phyloP scores from a whole-genome alignment of 176 grass and related monocot species.

The Echinochloa phyllopogon region DNA sequence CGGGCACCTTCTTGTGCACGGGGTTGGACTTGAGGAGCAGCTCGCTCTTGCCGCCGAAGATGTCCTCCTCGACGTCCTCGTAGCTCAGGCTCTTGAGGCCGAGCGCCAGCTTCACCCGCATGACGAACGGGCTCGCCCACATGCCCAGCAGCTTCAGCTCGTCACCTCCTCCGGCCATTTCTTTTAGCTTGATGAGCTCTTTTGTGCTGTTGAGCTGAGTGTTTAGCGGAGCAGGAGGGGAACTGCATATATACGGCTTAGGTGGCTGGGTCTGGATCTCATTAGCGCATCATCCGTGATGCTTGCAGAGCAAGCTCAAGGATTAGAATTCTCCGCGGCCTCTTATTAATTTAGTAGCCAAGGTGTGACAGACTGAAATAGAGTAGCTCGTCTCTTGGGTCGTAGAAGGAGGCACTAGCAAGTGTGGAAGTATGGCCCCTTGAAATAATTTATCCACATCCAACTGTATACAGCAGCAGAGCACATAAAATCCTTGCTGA shows the following conservation, averaged over 20 bases:
- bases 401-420: background rate
- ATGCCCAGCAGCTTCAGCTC: slow-evolving; percentile 56
- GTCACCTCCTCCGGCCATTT: slow-evolving; percentile 29
- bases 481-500: background rate
- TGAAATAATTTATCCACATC: background rate
- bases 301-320: background rate
- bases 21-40: slow-evolving; percentile 61
- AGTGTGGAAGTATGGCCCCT: background rate
- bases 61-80: slow-evolving; percentile 44
- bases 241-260: background rate
- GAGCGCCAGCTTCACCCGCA: slow-evolving; percentile 47
- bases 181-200: background rate
- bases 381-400: background rate
- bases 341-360: background rate
- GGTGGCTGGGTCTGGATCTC: background rate
- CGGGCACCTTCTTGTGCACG: slow-evolving; percentile 55
- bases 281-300: background rate
- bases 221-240: background rate
- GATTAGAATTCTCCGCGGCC: background rate
- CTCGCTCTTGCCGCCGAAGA: slow-evolving; percentile 54
- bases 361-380: background rate
- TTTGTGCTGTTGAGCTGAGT: background rate
- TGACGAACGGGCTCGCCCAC: slow-evolving; percentile 37
- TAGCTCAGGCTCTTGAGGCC: slow-evolving; percentile 49
- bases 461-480: background rate